A percentile compares a stretch with the other conserved stretches of the same genome.
Conservation (phyloP, 2,329 filamentous ascomycete species). For the Parafenestella ontariensis region DNA sequence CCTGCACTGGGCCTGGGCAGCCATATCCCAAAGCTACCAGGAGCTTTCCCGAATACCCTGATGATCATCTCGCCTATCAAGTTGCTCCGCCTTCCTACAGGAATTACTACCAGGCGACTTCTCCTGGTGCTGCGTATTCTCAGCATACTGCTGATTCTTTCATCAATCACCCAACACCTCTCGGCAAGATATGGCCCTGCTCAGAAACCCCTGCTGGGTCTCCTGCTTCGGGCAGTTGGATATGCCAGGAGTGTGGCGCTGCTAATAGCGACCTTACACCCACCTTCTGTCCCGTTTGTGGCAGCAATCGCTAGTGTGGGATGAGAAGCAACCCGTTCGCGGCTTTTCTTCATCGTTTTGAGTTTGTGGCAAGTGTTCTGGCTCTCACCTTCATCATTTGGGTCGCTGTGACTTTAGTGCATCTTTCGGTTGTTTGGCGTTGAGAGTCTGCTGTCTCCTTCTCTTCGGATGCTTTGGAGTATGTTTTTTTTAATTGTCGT, state of each 20-base stretch:
- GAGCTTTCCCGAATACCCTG: neutral
- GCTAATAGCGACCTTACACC: neutral
- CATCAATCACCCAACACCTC: neutral
- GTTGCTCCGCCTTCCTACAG: neutral
- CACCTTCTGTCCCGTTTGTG: neutral
- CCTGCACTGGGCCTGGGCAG: constrained; percentile 7
- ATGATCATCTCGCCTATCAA: neutral
- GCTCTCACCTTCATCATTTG: neutral
- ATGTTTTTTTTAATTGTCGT: neutral
- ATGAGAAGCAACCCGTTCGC: neutral
- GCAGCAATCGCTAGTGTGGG: neutral
- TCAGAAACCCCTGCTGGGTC: neutral
- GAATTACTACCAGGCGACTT: neutral
- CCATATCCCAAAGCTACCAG: neutral
- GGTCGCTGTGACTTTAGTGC: neutral
- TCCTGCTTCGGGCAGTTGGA: neutral
- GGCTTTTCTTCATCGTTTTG: no score
- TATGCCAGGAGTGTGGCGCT: neutral
- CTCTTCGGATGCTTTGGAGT: neutral
- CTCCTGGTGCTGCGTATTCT: neutral
- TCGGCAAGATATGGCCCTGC: neutral
- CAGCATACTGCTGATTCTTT: neutral
- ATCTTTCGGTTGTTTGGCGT: neutral
- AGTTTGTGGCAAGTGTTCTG: neutral
- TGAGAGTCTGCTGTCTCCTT: neutral